These are phyloP conservation scores for Trametes maxima DNA, from an alignment of 768 basidiomycete species.

Conservation along the genomic window DNA sequence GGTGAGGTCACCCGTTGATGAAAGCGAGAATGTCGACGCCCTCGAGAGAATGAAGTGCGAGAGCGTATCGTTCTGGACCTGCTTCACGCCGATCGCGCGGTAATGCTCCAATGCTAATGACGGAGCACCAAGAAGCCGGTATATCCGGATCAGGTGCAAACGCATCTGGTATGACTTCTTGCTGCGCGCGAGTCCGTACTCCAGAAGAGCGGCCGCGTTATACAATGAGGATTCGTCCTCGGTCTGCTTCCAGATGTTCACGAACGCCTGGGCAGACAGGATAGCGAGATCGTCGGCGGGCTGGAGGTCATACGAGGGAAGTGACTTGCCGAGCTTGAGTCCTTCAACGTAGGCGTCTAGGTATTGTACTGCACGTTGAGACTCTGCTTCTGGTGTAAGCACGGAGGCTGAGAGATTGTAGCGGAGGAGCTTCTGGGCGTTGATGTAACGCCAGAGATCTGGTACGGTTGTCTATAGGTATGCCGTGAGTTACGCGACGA, in stretches of 20 bases:
- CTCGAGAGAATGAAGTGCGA: slow-evolving; percentile 82
- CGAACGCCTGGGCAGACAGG: slow-evolving; percentile 67
- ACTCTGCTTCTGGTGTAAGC: slow-evolving; percentile 60
- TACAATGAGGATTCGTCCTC: slow-evolving; percentile 60
- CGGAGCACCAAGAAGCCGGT: slow-evolving; percentile 79
- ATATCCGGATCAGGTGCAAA: slow-evolving; percentile 76
- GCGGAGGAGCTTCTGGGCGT: slow-evolving; percentile 74
- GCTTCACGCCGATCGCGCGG: slow-evolving; percentile 74
- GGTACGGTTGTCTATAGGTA: slow-evolving; percentile 46
- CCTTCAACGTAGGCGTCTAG: slow-evolving; percentile 64
- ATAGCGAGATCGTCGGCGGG: slow-evolving; percentile 85
- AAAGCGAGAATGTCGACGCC: slow-evolving; percentile 76
- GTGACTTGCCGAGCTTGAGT: slow-evolving; percentile 62
- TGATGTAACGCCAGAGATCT: slow-evolving; percentile 71
- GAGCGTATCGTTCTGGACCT: slow-evolving; percentile 87
- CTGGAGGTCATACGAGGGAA: slow-evolving; percentile 80
- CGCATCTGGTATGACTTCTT: slow-evolving; percentile 80
- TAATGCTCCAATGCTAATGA: slow-evolving; percentile 79
- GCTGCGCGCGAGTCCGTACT: slow-evolving; percentile 72
- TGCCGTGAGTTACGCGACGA: background rate
- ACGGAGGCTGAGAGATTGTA: slow-evolving; percentile 53
- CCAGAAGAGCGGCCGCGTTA: slow-evolving; percentile 65
- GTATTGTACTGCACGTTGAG: slow-evolving; percentile 51
- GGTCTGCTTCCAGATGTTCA: slow-evolving; percentile 63
- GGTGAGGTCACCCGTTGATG: slow-evolving; percentile 75